Percentiles rank a stretch among this genome's conserved stretches.
Evolutionary conservation across 129 eudicot species (phyloP).

Genomic region (sunflower (Helianthus annuus)): DNA sequence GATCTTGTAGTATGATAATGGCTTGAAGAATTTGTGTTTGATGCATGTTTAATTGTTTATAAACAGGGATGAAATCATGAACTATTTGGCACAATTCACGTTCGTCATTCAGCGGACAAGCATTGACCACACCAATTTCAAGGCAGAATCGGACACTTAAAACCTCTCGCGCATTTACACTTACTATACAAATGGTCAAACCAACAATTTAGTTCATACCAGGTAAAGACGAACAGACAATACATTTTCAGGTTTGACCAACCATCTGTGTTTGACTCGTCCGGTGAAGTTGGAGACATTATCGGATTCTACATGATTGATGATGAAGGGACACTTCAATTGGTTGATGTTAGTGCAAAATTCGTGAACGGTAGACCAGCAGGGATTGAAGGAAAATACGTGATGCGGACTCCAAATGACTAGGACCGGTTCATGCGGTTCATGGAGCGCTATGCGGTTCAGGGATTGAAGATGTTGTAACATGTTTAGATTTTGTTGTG

Average conservation of each 20-base stretch:
- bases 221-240: conserved; percentile 89
- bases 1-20: neutral
- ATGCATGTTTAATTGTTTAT: conserved; percentile 8
- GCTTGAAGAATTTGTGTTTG: neutral
- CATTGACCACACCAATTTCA: conserved; percentile 37
- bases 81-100: conserved; percentile 43
- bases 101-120: conserved; percentile 67
- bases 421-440: conserved; percentile 99
- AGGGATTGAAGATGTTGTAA: no score
- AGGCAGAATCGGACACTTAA: conserved; percentile 24
- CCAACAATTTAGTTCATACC: conserved; percentile 91
- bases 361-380: conserved; percentile 93
- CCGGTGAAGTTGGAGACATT: conserved; percentile 92
- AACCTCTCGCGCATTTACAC: conserved; percentile 38
- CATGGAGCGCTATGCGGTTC: conserved; percentile 87
- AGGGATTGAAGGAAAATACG: conserved; percentile 84
- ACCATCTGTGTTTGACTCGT: conserved; percentile 98
- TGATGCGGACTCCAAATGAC: conserved; percentile 86
- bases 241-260: conserved; percentile 78
- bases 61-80: conserved; percentile 48
- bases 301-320: conserved; percentile 97
- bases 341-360: conserved; percentile 79
- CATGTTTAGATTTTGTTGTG: no score
- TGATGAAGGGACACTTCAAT: conserved; percentile 85
- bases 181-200: conserved; percentile 57